Base-by-base conservation (phyloP, 768 basidiomycete genomes). In the Termitomyces sp. region DNA sequence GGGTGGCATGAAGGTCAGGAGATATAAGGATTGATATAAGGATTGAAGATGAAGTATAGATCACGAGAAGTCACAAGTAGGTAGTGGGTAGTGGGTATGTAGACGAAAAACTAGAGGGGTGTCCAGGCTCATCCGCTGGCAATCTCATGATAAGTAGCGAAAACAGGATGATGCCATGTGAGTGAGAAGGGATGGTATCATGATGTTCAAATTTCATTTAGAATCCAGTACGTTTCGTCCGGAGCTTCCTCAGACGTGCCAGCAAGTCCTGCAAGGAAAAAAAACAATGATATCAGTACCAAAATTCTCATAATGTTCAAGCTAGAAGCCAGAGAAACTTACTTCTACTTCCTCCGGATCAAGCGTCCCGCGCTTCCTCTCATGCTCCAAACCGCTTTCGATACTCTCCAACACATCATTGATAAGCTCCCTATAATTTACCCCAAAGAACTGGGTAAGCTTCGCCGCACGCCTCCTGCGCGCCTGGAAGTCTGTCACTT, bases 361-460 rank as follows among this genome's bases (percentile, higher is more conserved):
- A 66, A 94, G 71, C 0, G 82, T 85, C 36, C 92, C 92, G 48
- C 77, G 75, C 52, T 76, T 81, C 56, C 82, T 72, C 70, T 93
- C 92, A 66, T 89, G 84, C 68, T 88, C 84, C 53, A 94, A 69
- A 70, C 91, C 79, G 62, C 76, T 82, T 73, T 93, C 92, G 67
- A 94, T 88, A 56, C 88, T 92, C 65, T 92, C 89, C 64, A 94
- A 40, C 37, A 94, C 83, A 69, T 93, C 89, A 43, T 78, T 80
- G 58, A 94, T 86, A 59, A 94, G 75, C 58, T 90, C 89, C 32
- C 85, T 82, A 72, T 94, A 93, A 71, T 92, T 83, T 46, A 93
- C 92, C 29, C 92, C 92, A 74, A 94, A 94, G 80, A 94, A 94
- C 73, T 88, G 82, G 32, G 89, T 88, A 62, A 94, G 80, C 77